phyloP scores from a whole-genome alignment of 2,329 filamentous ascomycete species.

The Colletotrichum sp. region DNA sequence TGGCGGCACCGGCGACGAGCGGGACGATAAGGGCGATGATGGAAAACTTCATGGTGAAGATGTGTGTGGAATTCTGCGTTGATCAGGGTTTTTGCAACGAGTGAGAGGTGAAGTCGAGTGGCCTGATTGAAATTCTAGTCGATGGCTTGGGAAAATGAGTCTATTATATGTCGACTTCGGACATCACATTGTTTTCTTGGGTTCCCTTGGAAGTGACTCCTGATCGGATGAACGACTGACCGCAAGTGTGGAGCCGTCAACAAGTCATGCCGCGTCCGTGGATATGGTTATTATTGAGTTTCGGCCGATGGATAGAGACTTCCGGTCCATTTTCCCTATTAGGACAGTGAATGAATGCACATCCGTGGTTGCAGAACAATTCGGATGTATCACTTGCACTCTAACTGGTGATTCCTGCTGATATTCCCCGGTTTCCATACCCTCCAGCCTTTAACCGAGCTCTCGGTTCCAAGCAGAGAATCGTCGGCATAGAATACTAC shows the following conservation, averaged over 20 bases:
- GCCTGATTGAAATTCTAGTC: not conserved
- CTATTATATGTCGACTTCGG: not conserved
- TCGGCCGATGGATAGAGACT: not conserved
- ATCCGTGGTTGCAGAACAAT: not conserved
- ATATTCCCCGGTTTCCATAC: fast-evolving
- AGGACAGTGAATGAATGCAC: fast-evolving
- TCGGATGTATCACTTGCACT: not conserved
- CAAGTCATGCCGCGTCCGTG: not conserved
- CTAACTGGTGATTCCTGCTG: fast-evolving
- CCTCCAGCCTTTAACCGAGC: not conserved
- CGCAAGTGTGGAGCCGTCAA: not conserved
- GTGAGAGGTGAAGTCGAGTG: not conserved
- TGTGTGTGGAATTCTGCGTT: no score
- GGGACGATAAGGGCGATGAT: not conserved
- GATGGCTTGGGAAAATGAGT: not conserved
- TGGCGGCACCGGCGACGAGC: not conserved
- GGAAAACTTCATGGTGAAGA: not conserved
- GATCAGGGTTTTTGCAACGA: not conserved
- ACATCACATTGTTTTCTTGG: not conserved
- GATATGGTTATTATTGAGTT: not conserved
- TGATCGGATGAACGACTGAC: not conserved
- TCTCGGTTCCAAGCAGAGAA: not conserved
- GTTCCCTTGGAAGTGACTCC: not conserved
- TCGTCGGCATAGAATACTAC: fast-evolving
- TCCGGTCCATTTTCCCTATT: not conserved